Evolutionary conservation across 805 yeast species (phyloP).

Genomic region (Candida namnaoensis): DNA sequence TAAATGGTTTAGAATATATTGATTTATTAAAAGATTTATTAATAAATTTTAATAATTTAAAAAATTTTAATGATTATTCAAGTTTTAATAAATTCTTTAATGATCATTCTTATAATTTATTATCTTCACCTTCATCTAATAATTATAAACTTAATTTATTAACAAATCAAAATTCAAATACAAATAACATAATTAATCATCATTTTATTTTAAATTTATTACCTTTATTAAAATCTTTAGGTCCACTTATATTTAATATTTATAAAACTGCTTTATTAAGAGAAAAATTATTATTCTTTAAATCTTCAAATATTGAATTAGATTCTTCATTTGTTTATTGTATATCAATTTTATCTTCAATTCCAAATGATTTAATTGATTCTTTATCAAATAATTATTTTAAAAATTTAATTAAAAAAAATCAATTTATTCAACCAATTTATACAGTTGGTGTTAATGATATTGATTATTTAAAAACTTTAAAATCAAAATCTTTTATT

Average conservation of each 20-base stretch:
- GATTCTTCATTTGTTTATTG: slow-evolving; percentile 47
- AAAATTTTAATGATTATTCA: slow-evolving; percentile 9
- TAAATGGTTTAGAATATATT: slow-evolving; percentile 35
- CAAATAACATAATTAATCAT: slow-evolving; percentile 13
- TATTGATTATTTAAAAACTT: slow-evolving; percentile 22
- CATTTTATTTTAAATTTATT: slow-evolving; percentile 41
- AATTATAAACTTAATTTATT: neutral
- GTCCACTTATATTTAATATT: slow-evolving; percentile 56
- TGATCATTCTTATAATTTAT: slow-evolving; percentile 5
- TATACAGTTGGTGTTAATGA: slow-evolving; percentile 60
- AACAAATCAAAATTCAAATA: neutral
- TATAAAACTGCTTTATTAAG: slow-evolving; percentile 59
- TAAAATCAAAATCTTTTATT: slow-evolving; percentile 24
- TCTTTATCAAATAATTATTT: neutral
- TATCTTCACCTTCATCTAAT: slow-evolving; percentile 3
- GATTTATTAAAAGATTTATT: slow-evolving; percentile 23
- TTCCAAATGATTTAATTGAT: slow-evolving; percentile 45
- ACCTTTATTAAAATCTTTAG: slow-evolving; percentile 38
- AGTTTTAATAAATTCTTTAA: slow-evolving; percentile 17
- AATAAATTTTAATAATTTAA: slow-evolving; percentile 6
- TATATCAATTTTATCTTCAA: slow-evolving; percentile 48
- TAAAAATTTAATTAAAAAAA: too few relatives aligned
- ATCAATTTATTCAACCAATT: slow-evolving; percentile 35
- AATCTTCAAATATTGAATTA: slow-evolving; percentile 24
- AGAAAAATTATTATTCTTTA: slow-evolving; percentile 41